Base-by-base conservation (phyloP, 306 rosid species). In the Crotalaria pallida region DNA sequence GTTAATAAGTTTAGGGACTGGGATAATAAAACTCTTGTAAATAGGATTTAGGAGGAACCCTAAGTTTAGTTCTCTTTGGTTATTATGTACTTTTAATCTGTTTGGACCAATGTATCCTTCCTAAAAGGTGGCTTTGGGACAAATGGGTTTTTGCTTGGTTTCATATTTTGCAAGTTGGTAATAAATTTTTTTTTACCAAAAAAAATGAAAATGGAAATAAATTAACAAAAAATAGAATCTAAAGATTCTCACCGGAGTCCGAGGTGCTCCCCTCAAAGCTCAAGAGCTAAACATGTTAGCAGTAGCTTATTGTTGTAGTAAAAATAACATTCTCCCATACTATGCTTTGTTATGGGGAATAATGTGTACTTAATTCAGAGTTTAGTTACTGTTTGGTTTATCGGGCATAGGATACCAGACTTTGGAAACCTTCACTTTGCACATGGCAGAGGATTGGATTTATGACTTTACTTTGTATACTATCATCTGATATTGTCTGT, bases 361-460 rank as follows among this genome's bases (percentile, higher is more conserved):
- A n/a, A 1, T 44, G 1, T 56, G 13, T 41, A 34, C 24, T 17
- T 79, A 67, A 33, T 36, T 1, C 13, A 60, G 51, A 51, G 5
- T 58, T 24, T 8, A 40, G 58, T 13, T 80, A 67, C 36, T 29
- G 80, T 69, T 65, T 45, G 72, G 41, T 47, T 60, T 10, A 70
- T 60, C 10, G 67, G 10, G 52, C 87, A 85, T 82, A 61, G 85
- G 87, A 85, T 85, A 67, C 87, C 77, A 3, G 76, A 18, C 77
- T 58, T 74, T 77, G 87, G 82, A 82, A 82, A 80, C 83, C 83
- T 55, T 82, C 76, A 64, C 87, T 77, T 79, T 74, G 63, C 78
- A 73, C 78, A 80, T 56, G 85, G 17, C 62, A 70, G 61, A 49
- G 83, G 48, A n/a, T 40, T 64, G 19, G 78, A 74, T 51, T 38